These are phyloP conservation scores for Trichoderma simmonsii DNA, from an alignment of 2,329 filamentous ascomycete species.

Conservation along the genomic window DNA sequence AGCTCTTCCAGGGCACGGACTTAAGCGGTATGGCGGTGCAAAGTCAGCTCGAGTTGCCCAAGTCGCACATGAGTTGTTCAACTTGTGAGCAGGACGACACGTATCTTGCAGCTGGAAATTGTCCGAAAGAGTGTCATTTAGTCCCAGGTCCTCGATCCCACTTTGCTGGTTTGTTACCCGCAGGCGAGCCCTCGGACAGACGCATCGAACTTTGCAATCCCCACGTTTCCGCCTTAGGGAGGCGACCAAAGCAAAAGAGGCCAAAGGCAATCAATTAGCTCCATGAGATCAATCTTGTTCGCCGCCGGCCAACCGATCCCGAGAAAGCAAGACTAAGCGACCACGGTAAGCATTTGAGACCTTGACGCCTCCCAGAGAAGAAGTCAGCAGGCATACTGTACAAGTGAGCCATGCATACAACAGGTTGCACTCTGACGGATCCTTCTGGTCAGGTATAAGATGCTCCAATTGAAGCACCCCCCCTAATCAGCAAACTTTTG, in stretches of 20 bases:
- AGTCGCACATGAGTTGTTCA: background rate
- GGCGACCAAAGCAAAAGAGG: slow-evolving; percentile 8
- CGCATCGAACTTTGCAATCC: background rate
- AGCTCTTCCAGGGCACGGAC: background rate
- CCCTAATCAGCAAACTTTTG: background rate
- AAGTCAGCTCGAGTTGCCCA: background rate
- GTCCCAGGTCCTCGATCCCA: background rate
- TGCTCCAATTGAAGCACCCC: background rate
- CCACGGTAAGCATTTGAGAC: slow-evolving; percentile 8
- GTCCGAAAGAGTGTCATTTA: slow-evolving; percentile 9
- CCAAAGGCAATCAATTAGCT: slow-evolving; percentile 3
- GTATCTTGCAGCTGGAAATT: slow-evolving; percentile 9
- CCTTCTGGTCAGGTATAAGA: background rate
- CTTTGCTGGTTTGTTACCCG: background rate
- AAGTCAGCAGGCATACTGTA: slow-evolving; percentile 7
- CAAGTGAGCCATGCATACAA: background rate
- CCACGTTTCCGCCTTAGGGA: slow-evolving; percentile 15
- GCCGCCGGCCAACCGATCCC: slow-evolving; percentile 13
- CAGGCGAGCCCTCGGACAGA: background rate
- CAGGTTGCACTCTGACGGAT: background rate
- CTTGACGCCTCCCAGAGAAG: slow-evolving; percentile 13
- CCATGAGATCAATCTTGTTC: slow-evolving; percentile 16
- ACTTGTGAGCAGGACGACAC: background rate
- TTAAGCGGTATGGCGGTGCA: background rate
- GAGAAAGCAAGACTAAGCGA: slow-evolving; percentile 13